Evolutionary conservation across 345 rosid species (phyloP).

Genomic region (Brassica cretica): DNA sequence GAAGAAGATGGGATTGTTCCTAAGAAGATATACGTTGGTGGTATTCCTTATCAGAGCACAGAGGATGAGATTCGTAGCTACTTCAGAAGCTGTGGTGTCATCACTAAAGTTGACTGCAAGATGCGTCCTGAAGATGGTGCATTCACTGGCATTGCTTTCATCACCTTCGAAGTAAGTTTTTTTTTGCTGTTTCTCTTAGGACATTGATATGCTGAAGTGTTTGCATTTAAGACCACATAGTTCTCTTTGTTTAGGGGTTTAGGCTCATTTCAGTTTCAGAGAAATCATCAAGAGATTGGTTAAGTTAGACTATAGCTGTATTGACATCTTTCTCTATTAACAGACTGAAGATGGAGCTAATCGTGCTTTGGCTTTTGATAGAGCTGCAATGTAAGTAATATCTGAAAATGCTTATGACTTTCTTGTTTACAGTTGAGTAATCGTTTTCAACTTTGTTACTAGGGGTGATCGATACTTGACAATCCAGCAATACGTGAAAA

Average conservation of each 20-base stretch:
- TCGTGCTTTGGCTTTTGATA: slow-evolving; percentile 76
- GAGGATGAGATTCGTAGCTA: slow-evolving; percentile 85
- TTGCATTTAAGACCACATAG: neutral
- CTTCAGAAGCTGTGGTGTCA: slow-evolving; percentile 82
- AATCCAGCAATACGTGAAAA: slow-evolving; percentile 66
- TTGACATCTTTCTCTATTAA: neutral
- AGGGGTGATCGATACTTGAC: slow-evolving; percentile 91
- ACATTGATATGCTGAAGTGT: slow-evolving; percentile 5
- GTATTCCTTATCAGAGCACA: slow-evolving; percentile 79
- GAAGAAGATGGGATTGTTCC: slow-evolving; percentile 45
- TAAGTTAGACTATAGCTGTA: neutral
- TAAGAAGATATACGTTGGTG: slow-evolving; percentile 76
- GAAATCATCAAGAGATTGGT: neutral
- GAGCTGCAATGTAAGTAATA: slow-evolving; percentile 72
- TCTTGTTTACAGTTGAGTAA: slow-evolving; percentile 4
- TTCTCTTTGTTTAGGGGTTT: slow-evolving; percentile 2
- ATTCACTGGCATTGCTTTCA: slow-evolving; percentile 86
- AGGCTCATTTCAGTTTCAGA: neutral
- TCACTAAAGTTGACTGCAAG: slow-evolving; percentile 77
- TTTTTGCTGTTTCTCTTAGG: slow-evolving; percentile 2
- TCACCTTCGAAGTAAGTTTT: slow-evolving; percentile 64
- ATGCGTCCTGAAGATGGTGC: slow-evolving; percentile 82
- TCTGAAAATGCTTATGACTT: neutral
- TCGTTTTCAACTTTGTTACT: slow-evolving; percentile 28
- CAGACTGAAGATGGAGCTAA: slow-evolving; percentile 83